Base-by-base conservation (phyloP, 257 asterid species). In the Nyctanthes arbortristis region DNA sequence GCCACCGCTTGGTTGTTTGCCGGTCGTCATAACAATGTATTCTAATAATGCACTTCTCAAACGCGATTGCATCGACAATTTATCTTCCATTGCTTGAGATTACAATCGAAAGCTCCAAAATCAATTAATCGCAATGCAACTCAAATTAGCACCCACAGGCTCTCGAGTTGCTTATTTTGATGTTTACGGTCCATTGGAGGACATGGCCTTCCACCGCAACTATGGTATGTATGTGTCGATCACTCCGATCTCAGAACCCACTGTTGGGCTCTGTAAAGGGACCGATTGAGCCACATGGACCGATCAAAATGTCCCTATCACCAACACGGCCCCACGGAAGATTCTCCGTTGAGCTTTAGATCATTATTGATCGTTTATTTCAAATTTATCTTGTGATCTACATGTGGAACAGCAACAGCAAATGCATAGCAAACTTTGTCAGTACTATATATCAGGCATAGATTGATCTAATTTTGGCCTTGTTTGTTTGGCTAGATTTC, bases 1-100 rank as follows among this genome's bases (percentile, higher is more conserved):
- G 66, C 85, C 90, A 0, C 88, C 96, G 33, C 80, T 89, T 78
- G 98, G 98, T 20, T 92, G 96, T 61, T 77, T 92, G 75, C 98
- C 96, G 0, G 0, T 83, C 0, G 89, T 84, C 18, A 88, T 89
- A 14, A 86, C 91, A 0, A 67, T 84, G 0, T 66, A 66, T 64
- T 71, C 89, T 0, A 64, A 75, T 2, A 27, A 77, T 58, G 72
- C 83, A 9, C 9, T 80, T 39, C 10, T 20, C 0, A 40, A 78
- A 16, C 88, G 96, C 1, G 73, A 63, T 1, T 92, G 98, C 72
- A 5, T 80, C 57, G 65, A 28, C 7, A 67, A 29, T 0, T 76
- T 78, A 70, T 81, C 90, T 0, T 36, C 75, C 28, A 20, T 81
- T 31, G 89, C 92, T 28, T 72, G 77, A 57, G 76, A 73, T 20